Evolutionary conservation across 1,284 basidiomycete species (phyloP), one percentile per base, ranked within the genome.

Genomic region (Ganoderma multipileum): DNA sequence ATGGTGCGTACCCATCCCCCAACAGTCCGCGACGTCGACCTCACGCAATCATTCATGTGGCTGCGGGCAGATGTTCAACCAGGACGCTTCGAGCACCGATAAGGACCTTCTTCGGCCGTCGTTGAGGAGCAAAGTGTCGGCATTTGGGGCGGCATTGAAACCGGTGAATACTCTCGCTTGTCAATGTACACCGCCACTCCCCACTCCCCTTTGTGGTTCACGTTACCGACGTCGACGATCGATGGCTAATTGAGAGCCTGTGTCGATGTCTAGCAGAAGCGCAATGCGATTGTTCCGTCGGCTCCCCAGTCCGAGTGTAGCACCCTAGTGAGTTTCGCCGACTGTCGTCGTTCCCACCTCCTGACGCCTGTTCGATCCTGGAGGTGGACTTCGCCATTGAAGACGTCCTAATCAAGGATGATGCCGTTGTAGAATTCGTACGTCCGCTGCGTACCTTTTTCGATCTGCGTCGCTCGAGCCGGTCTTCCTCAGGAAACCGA

Each of bases 231-330:
- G 54, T 65, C 42, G 64, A 61, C 61, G 54, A 63, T 62, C 58
- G 20, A 63, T 23, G 50, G 54, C 66, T 71, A 38, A 70, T 66
- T 61, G 28, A 18, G 41, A 50, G 20, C 41, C 58, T 68, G 52
- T 65, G 28, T 44, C 61, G 38, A 39, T 11, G 38, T 42, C 59
- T n/a, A 59, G 33, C 64, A 78, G 76, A 71, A 73, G 60, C 72
- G 74, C 42, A 66, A 71, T 57, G 28, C 69, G 33, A 72, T 75
- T 60, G 54, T 67, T 12, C 72, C 74, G 20, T 77, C 78, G 50
- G 55, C 63, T 11, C 52, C 73, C 6, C 67, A 77, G 44, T 80
- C 79, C 20, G 79, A 80, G 68, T 78, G 77, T 61, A 80, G 78
- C 64, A 80, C 79, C n/a, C 70, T 80, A 66, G 79, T 79, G 61